Evolutionary conservation across 306 rosid genomes (phyloP), one percentile per base, ranked within the genome.

Genomic region (Vigna nakashimae): DNA sequence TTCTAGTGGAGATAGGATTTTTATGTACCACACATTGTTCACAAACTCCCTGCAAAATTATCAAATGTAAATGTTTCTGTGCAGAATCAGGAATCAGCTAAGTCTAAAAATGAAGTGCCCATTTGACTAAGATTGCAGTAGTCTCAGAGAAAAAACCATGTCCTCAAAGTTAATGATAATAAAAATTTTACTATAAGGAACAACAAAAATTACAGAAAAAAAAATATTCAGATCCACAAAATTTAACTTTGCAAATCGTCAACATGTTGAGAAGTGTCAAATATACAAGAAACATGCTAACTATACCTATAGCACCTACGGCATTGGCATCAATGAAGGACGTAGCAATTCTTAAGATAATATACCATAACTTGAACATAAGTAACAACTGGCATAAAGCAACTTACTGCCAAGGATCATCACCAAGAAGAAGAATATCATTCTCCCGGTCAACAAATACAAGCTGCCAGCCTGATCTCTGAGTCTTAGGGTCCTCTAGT

Each of bases 401-500:
- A 70, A 88, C 94, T 90, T 86, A 90, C 94, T 90, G 94, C 94
- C 94, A 90, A 64, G 94, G 94, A 82, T 90, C 94, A 69, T 93
- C 98, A 40, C 98, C 98, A 10, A 93, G 97, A 82, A 93, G 98
- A 87, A 93, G 98, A 76, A 93, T 84, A 77, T 93, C 98, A 81
- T 88, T 91, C 93, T 93, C 98, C 88, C 93, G 88, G 89, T 93
- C 98, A 70, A 93, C 93, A 55, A 93, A 93, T 89, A 93, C 98
- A 93, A 93, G 98, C 98, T 93, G 98, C 98, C 98, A 93, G 98
- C 98, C 98, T 93, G 98, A 93, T 93, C 98, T 93, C 91, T 82
- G 90, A 78, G 93, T 93, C 91, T 80, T 88, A 70, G 93, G 94
- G 86, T 89, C 93, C 89, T 91, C 97, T 83, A 93, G 85, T 79